A percentile compares a stretch with the other conserved stretches of the same genome.
These are phyloP conservation scores for Arctium lappa DNA, from an alignment of 129 eudicot genomes.

Conservation along the genomic window DNA sequence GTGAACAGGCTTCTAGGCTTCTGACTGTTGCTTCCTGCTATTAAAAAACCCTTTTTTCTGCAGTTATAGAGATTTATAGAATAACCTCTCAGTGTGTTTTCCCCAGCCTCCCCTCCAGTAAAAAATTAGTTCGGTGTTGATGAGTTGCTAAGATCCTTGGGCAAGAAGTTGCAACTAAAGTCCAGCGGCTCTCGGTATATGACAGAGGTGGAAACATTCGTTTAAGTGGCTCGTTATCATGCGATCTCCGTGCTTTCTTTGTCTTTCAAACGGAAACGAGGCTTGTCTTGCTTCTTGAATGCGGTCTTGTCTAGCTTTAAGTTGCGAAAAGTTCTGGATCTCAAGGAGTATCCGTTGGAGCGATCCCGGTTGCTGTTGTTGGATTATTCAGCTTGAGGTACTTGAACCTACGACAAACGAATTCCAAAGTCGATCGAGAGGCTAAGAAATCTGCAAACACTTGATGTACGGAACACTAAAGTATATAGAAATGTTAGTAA, in stretches of 20 bases:
- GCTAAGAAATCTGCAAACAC: constrained; percentile 57
- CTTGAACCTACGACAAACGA: constrained; percentile 48
- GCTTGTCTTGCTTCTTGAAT: constrained; percentile 25
- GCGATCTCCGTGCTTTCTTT: constrained; percentile 51
- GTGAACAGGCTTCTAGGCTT: too few species aligned
- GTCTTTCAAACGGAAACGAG: constrained; percentile 40
- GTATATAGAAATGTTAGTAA: too few species aligned
- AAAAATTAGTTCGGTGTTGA: constrained; percentile 18
- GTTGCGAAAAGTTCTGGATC: constrained; percentile 48
- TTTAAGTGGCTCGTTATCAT: constrained; percentile 25
- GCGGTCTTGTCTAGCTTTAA: constrained; percentile 37
- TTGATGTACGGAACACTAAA: constrained; percentile 48
- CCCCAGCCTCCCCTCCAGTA: too few species aligned
- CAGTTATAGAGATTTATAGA: too few species aligned
- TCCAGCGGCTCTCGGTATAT: constrained; percentile 38
- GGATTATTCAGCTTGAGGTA: constrained; percentile 51
- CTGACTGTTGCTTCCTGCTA: too few species aligned
- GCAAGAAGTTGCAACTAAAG: constrained; percentile 39
- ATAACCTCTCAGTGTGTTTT: too few species aligned
- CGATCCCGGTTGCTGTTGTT: constrained; percentile 35
- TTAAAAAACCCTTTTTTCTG: too few species aligned
- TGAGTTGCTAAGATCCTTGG: constrained; percentile 48
- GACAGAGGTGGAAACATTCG: constrained; percentile 31
- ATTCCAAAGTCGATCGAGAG: constrained; percentile 48
- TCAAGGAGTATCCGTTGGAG: constrained; percentile 32